phyloP scores from a whole-genome alignment of 192 early-diverging fungal species.

The Allomyces arbusculus region DNA sequence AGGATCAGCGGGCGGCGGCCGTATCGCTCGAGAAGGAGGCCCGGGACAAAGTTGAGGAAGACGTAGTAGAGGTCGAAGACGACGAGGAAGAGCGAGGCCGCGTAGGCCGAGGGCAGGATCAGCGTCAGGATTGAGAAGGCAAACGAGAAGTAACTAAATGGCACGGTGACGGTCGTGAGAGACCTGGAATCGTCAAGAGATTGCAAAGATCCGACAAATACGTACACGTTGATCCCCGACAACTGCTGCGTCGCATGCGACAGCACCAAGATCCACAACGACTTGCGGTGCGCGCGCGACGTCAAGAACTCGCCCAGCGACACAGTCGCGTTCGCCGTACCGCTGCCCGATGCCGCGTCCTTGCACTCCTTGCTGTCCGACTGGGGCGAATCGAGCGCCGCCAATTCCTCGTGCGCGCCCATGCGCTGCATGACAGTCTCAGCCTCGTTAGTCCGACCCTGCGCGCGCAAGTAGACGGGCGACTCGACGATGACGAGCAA shows the following conservation, averaged over 20 bases:
- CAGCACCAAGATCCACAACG: neutral
- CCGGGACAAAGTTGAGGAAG: neutral
- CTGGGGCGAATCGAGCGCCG: neutral
- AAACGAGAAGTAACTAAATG: too few relatives aligned
- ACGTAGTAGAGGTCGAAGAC: neutral
- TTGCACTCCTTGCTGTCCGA: neutral
- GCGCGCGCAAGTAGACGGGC: neutral
- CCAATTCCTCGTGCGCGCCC: neutral
- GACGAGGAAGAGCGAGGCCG: too few relatives aligned
- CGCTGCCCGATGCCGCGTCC: neutral
- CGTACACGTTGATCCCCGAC: neutral
- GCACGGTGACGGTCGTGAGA: too few relatives aligned
- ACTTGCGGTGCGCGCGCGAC: neutral
- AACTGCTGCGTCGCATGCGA: neutral
- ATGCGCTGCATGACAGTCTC: neutral
- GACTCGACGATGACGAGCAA: neutral
- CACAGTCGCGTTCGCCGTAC: neutral
- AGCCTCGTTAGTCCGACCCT: neutral
- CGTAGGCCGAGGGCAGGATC: too few relatives aligned
- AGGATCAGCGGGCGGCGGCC: neutral
- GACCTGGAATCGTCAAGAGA: too few relatives aligned
- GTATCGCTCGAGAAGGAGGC: neutral
- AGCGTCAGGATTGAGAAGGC: too few relatives aligned
- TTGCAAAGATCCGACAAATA: neutral
- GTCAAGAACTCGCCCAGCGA: neutral